Evolutionary conservation across 176 grass and related monocot species (phyloP).

Genomic region (Otatea glauca): DNA sequence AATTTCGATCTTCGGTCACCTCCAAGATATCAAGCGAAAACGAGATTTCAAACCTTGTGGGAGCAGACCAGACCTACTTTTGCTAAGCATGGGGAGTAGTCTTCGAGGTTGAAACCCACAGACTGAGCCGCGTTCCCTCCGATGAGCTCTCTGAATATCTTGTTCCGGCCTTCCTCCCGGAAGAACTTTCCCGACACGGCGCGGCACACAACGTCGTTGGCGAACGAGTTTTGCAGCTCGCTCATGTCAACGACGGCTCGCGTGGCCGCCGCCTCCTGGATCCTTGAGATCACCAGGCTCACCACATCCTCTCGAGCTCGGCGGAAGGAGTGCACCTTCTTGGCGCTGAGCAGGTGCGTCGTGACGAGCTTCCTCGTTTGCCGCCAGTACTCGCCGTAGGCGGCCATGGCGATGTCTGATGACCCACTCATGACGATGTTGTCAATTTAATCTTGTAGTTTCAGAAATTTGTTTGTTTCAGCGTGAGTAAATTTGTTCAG

Average conservation of each 20-base stretch:
- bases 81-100: constrained; percentile 48
- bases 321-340: constrained; percentile 22
- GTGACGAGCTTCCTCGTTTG: constrained; percentile 33
- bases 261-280: background rate
- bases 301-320: constrained; percentile 25
- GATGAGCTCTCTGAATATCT: constrained; percentile 47
- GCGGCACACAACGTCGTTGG: constrained; percentile 53
- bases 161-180: constrained; percentile 32
- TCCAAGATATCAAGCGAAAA: no score
- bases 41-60: no score
- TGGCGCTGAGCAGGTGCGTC: constrained; percentile 43
- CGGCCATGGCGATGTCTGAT: constrained; percentile 42
- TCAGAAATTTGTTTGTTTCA: no score
- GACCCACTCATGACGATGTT: constrained; percentile 16
- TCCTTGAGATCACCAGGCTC: background rate
- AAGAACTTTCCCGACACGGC: constrained; percentile 46
- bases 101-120: constrained; percentile 52
- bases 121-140: constrained; percentile 7
- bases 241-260: constrained; percentile 45
- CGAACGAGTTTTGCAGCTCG: constrained; percentile 39
- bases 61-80: constrained; percentile 22
- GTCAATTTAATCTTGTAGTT: no score
- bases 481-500: no score
- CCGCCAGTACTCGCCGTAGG: constrained; percentile 54
- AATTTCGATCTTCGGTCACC: no score